Base-by-base conservation (phyloP, 2,329 filamentous ascomycete genomes). In the Fusarium coffeatum region DNA sequence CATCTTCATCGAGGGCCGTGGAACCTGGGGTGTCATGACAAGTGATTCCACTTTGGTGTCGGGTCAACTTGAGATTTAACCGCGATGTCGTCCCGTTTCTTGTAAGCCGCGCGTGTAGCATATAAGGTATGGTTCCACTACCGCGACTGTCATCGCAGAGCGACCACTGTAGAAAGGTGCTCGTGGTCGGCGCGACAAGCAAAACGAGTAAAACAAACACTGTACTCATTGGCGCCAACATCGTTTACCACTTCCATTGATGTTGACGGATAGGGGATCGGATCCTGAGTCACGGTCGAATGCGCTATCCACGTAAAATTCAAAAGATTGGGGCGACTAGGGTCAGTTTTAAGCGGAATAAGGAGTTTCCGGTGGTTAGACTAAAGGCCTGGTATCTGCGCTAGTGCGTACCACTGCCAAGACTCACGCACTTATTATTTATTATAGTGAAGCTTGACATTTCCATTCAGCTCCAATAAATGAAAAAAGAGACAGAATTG, bases 201-300 rank as follows among this genome's bases (percentile, higher is more conserved):
- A n/a, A 37, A 37, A n/a, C 34, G 16, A 37, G 16, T 9, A n/a
- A 10, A 37, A n/a, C 9, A 37, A 37, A 37, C 9, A n/a, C 5
- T n/a, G 3, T 37, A 6, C 16, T 1, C 0, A 4, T 37, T 5
- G 34, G 16, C 9, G 34, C 1, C 5, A 37, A 7, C 34, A 37
- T 37, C 9, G 1, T 37, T 1, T 1, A 11, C 9, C 34, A 37
- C 1, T 5, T 11, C 16, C 9, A 37, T 11, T 6, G 16, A 37
- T 37, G 34, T 37, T 37, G 5, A 6, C 9, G 34, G 9, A 37
- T n/a, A 11, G 34, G 16, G 3, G 32, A 34, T 34, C 5, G 3
- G 32, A 34, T 34, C 5, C 16, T 18, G 8, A 6, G 32, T 34
- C 32, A 16, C 16, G 9, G 34, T 37, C 9, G 34, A 1, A 6